Base-by-base conservation (phyloP, 371 early-diverging fungal species). In the Capillidium rhysosporum region DNA sequence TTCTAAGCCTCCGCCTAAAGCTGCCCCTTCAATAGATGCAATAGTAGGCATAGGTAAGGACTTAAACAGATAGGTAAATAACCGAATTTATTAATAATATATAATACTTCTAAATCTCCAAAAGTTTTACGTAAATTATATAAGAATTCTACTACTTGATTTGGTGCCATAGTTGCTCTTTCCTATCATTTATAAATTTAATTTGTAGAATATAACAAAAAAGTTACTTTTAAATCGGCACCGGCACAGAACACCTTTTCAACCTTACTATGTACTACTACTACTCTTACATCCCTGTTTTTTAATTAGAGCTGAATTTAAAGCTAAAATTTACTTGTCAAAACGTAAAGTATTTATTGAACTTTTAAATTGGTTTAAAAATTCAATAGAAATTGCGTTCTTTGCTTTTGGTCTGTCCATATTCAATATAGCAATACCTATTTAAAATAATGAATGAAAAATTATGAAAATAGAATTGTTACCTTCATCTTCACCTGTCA, bases 1-100 rank as follows among this genome's bases (percentile, higher is more conserved):
- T 65, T 95, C 95, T 49, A 93, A 67, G 8, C 95, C 97, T 24
- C 95, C 97, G 10, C 95, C 97, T 9, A 96, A 71, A 1, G 95
- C 93, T 31, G 87, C 86, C 2, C 97, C 97, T 59, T 96, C 92
- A 57, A 96, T 77, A 25, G 84, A 87, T 5, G 94, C 89, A 59
- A 96, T 94, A 1, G 97, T 94, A 16, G 97, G 93, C 47, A 86
- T 75, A 1, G 89, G 90, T 31, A 96, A 63, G 0, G 82, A 71
- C 82, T 85, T 53, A 2, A 20, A 16, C 7, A 21, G 2, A 43
- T 5, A 43, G n/a, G 3, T 43, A 43, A 5, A 43, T 9, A 43
- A 5, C 5, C 3, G 4, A 31, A 30, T 31, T 31, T n/a, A 8
- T 30, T 23, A n/a, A 29, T 46, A 18, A 43, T 45, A 14, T 16